Evolutionary conservation across 176 grass and related monocot species (phyloP).

Genomic region (Musa troglodytarum): DNA sequence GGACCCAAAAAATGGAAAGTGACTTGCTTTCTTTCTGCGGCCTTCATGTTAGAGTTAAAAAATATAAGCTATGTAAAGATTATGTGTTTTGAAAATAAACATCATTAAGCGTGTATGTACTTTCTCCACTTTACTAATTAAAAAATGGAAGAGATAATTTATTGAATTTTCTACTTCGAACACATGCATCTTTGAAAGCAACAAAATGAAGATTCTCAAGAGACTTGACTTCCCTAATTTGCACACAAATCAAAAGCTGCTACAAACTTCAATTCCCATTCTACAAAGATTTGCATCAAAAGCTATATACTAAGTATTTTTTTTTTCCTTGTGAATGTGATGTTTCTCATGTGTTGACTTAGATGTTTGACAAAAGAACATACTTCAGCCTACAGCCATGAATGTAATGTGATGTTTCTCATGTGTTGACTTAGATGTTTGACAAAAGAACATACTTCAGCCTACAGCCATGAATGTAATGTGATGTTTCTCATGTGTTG

Average conservation of each 20-base stretch:
- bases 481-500: no score
- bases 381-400: neutral
- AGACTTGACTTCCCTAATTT: neutral
- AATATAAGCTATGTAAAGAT: neutral
- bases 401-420: neutral
- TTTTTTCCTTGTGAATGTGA: neutral
- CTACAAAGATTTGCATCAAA: neutral
- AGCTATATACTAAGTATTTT: neutral
- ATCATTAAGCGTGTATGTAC: neutral
- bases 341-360: neutral
- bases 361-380: neutral
- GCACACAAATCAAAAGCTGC: neutral
- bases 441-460: no score
- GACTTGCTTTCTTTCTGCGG: neutral
- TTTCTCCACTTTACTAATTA: neutral
- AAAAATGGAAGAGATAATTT: neutral
- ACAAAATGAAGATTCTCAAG: neutral
- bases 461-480: no score
- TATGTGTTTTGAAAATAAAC: no score
- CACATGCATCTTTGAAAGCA: neutral
- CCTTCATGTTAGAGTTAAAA: neutral
- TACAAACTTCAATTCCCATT: neutral
- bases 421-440: no score
- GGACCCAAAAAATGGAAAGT: neutral
- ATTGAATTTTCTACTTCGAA: neutral